Conservation (phyloP, 1,284 basidiomycete genomes). For the Quambalaria eucalypti region DNA sequence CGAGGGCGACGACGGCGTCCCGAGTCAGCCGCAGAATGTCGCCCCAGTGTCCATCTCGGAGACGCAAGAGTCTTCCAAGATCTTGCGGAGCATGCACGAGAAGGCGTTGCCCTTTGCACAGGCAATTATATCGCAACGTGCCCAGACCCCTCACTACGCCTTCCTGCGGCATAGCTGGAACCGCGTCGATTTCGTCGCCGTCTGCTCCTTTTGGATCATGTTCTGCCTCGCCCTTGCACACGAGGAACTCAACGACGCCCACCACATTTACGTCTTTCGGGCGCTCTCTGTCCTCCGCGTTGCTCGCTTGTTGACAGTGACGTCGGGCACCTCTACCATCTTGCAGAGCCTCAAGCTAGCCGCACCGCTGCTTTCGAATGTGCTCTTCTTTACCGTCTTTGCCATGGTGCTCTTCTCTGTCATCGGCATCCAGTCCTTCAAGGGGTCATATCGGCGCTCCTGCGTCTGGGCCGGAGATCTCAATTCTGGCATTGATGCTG, state of each 20-base stretch:
- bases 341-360: constrained; percentile 86
- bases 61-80: constrained; percentile 9
- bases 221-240: constrained; percentile 64
- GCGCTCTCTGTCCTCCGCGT: constrained; percentile 80
- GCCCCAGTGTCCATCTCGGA: too few relatives aligned
- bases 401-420: constrained; percentile 75
- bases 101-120: constrained; percentile 52
- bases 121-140: constrained; percentile 49
- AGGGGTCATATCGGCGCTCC: constrained; percentile 39
- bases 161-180: constrained; percentile 91
- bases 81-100: neutral
- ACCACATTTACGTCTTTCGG: constrained; percentile 78
- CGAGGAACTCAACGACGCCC: constrained; percentile 56
- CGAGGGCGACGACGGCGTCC: neutral
- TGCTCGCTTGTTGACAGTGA: constrained; percentile 74
- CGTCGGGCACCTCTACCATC: constrained; percentile 86
- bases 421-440: constrained; percentile 44
- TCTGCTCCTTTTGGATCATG: constrained; percentile 67
- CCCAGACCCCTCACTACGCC: constrained; percentile 48
- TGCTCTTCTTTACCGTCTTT: constrained; percentile 83
- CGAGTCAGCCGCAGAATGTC: too few relatives aligned
- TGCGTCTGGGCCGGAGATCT: constrained; percentile 41
- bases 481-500: constrained; percentile 7
- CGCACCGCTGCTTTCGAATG: constrained; percentile 73
- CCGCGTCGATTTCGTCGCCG: constrained; percentile 77